Base-by-base conservation (phyloP, 2,329 filamentous ascomycete species). In the Penicillium sp. region DNA sequence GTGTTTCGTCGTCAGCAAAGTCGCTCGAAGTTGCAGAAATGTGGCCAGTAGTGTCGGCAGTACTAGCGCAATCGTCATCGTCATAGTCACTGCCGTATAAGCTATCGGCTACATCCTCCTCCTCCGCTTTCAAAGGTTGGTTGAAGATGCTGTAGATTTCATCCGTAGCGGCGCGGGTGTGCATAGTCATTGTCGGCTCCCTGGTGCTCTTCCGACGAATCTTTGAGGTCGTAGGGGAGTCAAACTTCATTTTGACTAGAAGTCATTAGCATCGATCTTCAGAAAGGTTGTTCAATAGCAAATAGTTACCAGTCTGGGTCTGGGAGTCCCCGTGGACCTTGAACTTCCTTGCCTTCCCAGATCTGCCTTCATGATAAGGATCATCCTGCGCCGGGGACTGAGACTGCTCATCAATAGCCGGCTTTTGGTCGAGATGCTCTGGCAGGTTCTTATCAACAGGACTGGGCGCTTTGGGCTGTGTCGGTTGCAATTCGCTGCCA, bases 121-220 rank as follows among this genome's bases (percentile, higher is more conserved):
- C 60, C 45, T 73, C 67, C 2, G 73, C 72, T 51, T 78, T 77
- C 28, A 91, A 68, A 1, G 93, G 91, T 47, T 93, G 87, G 61
- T 93, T 97, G 71, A 97, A 98, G 39, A 98, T 88, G 47, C 89
- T 89, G 61, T 97, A 97, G 42, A 98, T 96, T 58, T 98, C 93
- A 58, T 97, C 90, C 52, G 91, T 96, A 4, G 93, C 93, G 55
- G 93, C 91, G 59, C 82, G 87, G 10, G 93, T 98, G 64, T 97
- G 89, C 55, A 98, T 81, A 0, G 93, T 98, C 90, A 98, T 96
- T 1, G 93, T 98, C n/a, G 90, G 87, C 68, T 97, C 91, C 28
- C 76, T 71, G 9, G 77, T 77, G 42, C 83, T 84, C 66, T 86
- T 93, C 67, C 87, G 87, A 54, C 84, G 86, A 45, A 91, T 77